Percentiles rank a stretch among this genome's conserved stretches.
Evolutionary conservation across 169 alveolate species (phyloP).

Genomic region (Eimeria acervulina): DNA sequence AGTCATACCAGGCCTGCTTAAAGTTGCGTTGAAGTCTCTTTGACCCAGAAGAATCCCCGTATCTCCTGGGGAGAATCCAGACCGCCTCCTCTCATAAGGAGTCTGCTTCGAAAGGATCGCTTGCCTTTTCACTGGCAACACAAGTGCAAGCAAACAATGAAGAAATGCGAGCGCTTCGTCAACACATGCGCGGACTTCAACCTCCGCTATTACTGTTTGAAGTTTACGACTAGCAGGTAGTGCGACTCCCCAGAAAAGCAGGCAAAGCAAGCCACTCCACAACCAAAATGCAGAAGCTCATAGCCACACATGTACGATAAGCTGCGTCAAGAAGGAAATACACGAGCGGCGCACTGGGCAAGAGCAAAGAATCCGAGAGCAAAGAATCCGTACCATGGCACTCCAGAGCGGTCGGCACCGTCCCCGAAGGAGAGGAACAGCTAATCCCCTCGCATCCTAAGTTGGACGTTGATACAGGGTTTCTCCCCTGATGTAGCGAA

Average conservation of each 20-base stretch:
- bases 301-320: neutral
- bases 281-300: neutral
- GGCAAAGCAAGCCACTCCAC: neutral
- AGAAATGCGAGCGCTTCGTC: neutral
- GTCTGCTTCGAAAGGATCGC: slow-evolving; percentile 33
- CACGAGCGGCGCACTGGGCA: neutral
- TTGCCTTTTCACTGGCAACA: slow-evolving; percentile 29
- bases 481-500: neutral
- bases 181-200: neutral
- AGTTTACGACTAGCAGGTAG: neutral
- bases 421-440: slow-evolving; percentile 1
- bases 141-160: neutral
- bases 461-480: neutral
- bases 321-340: neutral
- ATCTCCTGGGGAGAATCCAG: slow-evolving; percentile 43
- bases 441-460: neutral
- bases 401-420: slow-evolving; percentile 11
- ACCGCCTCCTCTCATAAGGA: slow-evolving; percentile 16
- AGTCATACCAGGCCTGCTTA: slow-evolving; percentile 6
- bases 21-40: slow-evolving; percentile 50
- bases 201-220: neutral
- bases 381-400: neutral
- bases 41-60: slow-evolving; percentile 66
- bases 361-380: neutral
- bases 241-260: neutral